Evolutionary conservation across 805 yeast species (phyloP).

Genomic region (Sugiyamaella valdiviana): DNA sequence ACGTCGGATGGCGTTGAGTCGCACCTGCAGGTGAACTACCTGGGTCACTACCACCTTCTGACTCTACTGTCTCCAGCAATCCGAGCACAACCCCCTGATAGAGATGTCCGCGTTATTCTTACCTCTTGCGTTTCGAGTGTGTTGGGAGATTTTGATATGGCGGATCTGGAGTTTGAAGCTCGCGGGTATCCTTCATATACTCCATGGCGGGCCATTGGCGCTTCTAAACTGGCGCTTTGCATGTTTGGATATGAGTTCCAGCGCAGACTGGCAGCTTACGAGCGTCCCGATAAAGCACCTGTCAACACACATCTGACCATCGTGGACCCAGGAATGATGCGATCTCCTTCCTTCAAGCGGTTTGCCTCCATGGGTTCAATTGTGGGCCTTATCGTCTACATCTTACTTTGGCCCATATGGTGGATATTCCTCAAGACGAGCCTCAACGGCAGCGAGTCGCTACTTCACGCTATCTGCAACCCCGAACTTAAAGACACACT

Average conservation of each 20-base stretch:
- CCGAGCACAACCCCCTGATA: conserved; percentile 85
- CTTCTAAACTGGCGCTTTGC: conserved; percentile 70
- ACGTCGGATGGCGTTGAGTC: conserved; percentile 79
- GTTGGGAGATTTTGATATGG: conserved; percentile 56
- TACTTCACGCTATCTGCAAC: conserved; percentile 59
- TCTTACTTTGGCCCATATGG: conserved; percentile 72
- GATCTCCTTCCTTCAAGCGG: conserved; percentile 80
- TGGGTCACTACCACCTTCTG: conserved; percentile 73
- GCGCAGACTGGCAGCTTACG: conserved; percentile 49
- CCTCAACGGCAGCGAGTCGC: conserved; percentile 71
- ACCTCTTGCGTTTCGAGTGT: conserved; percentile 75
- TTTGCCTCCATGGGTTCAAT: conserved; percentile 71
- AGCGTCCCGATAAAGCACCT: conserved; percentile 62
- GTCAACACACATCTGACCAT: conserved; percentile 62
- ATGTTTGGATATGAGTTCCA: conserved; percentile 78
- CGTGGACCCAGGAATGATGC: conserved; percentile 89
- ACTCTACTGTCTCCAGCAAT: conserved; percentile 77
- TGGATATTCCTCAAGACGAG: conserved; percentile 76
- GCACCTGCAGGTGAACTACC: conserved; percentile 78
- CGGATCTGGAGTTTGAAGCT: conserved; percentile 58
- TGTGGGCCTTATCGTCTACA: conserved; percentile 53
- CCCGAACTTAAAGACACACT: conserved; percentile 59
- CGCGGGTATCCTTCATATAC: conserved; percentile 50
- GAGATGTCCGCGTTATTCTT: conserved; percentile 82
- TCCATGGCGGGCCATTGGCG: conserved; percentile 77